Base-by-base conservation (phyloP, 495 filamentous ascomycete genomes). In the Penicillium goetzii region DNA sequence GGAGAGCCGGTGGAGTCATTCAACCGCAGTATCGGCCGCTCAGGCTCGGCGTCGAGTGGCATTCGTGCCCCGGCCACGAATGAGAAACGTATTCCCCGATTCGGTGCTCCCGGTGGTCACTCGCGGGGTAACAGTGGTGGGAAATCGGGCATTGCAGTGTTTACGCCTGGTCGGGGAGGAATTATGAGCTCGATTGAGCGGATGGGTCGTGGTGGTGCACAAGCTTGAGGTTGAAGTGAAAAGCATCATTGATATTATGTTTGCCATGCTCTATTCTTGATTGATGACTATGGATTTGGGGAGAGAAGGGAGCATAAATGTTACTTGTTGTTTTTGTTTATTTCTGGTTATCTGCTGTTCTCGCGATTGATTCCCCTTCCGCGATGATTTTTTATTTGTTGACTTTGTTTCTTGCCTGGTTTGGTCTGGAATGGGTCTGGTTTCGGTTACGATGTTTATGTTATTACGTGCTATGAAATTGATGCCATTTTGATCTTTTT, bases 101-200 rank as follows among this genome's bases (percentile, higher is more conserved):
- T 71, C 33, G 70, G 72, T 30, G 75, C 65, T 14, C 68, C 76
- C 28, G 70, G 64, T 28, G 70, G 69, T 33, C 78, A 77, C 53
- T 68, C 60, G 17, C 72, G 78, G 23, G 73, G 73, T n/a, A 80
- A 75, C 56, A 81, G 78, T 47, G 72, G 74, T 21, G 71, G 74
- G 17, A 74, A 74, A 49, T 80, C 78, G 23, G 78, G 78, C 2
- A 81, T 81, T 65, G 78, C 78, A 21, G 71, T 80, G 36, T 75
- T 72, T 38, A 79, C 78, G 0, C 79, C 79, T 12, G 79, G 80
- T 56, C 77, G 84, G 33, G 83, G 82, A 58, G 86, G 87, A 41
- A 88, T 90, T 62, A 89, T 90, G 88, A 85, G 83, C 50, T 88
- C 86, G 7, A 89, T 90, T 75, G 88, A 90, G 76, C 82, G 85